Evolutionary conservation across 1,284 basidiomycete species (phyloP).

Genomic region (Cryptococcus sp.): DNA sequence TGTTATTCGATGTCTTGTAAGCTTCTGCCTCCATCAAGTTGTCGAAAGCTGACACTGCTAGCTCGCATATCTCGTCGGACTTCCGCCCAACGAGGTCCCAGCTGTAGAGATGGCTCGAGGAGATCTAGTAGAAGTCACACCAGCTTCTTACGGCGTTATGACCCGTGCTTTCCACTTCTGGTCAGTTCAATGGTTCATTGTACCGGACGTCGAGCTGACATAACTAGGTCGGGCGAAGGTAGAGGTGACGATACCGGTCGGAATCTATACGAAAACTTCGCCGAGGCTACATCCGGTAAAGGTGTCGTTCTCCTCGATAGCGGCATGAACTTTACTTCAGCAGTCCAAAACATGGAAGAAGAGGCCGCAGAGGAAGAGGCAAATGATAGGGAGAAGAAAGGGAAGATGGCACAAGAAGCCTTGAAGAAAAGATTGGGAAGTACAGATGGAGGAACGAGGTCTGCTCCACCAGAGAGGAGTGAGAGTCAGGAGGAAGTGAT

Average conservation of each 20-base stretch:
- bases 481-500: background rate
- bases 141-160: constrained; percentile 83
- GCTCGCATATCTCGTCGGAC: constrained; percentile 82
- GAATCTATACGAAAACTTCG: constrained; percentile 50
- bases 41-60: constrained; percentile 2
- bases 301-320: constrained; percentile 30
- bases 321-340: constrained; percentile 36
- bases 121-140: constrained; percentile 81
- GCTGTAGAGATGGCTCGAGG: constrained; percentile 91
- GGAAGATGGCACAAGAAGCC: constrained; percentile 15
- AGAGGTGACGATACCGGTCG: constrained; percentile 39
- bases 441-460: constrained; percentile 20
- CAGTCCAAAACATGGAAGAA: constrained; percentile 41
- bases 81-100: constrained; percentile 94
- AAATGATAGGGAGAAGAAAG: constrained; percentile 33
- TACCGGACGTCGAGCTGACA: background rate
- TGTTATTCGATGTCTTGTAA: constrained; percentile 87
- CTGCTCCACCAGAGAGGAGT: constrained; percentile 13
- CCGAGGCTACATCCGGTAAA: constrained; percentile 41
- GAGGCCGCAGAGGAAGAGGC: constrained; percentile 43
- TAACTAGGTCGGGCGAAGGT: constrained; percentile 42
- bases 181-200: constrained; percentile 33
- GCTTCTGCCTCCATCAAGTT: constrained; percentile 22
- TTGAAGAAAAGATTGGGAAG: constrained; percentile 15
- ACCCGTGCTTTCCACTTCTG: constrained; percentile 87